Base-by-base conservation (phyloP, 2,329 filamentous ascomycete species). In the Alternaria conjuncta region DNA sequence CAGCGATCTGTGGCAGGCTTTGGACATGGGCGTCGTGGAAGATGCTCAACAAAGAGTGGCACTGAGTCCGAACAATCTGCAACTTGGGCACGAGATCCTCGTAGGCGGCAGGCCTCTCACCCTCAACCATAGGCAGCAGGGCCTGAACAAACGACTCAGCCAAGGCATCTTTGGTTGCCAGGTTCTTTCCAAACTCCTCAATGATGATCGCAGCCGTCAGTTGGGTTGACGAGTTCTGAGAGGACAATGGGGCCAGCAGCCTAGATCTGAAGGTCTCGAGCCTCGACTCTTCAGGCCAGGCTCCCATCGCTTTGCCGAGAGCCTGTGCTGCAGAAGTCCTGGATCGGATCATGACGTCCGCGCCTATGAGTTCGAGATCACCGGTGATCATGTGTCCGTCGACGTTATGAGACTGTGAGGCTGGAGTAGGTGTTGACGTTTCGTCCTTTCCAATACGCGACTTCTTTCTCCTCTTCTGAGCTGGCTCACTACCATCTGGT, bases 381-480 rank as follows among this genome's bases (percentile, higher is more conserved):
- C 96, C 96, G 77, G 95, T 92, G 84, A 99, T 94, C 91, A 99
- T 97, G 71, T 97, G 94, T 10, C 94, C 96, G 78, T 99, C 96
- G 18, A 99, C 93, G 78, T 99, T 97, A 80, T 99, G 96, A 8
- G 75, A 74, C 8, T 65, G 64, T 1, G 91, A 88, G n/a, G 91
- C 87, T 5, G 86, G 82, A 2, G 87, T 82, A 2, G 87, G 83
- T 9, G 86, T 81, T 26, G 70, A 63, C 51, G 74, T 72, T 13
- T 80, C 79, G 21, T 94, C 91, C 58, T 96, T 92, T 20, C 87
- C 82, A 60, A 85, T 86, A 83, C 96, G 97, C 0, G 92, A 92
- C 79, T 94, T 96, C 64, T 94, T 89, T 32, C 94, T 88, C 68
- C 93, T 90, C 80, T 96, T 90, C 77, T 93, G 93, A 3, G 89